Percentiles rank a stretch among this genome's conserved stretches.
Conservation (phyloP, 768 basidiomycete genomes). For the Chalciporus chontae region DNA sequence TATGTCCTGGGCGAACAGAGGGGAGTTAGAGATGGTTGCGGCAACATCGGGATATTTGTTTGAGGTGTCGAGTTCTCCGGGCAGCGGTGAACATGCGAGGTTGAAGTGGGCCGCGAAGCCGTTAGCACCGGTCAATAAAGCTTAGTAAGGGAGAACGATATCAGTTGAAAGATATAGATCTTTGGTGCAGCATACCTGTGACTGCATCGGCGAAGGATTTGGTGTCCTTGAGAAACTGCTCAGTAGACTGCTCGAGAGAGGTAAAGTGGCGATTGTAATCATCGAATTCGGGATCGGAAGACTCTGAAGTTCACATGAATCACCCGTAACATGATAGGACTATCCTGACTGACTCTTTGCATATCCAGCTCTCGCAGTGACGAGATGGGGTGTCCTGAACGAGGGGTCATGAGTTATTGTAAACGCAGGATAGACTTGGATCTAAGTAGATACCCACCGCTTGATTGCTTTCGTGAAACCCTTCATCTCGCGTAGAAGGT, state of each 20-base stretch:
- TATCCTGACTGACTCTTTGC: conserved; percentile 70
- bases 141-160: conserved; percentile 32
- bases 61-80: conserved; percentile 75
- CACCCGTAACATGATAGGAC: neutral
- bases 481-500: conserved; percentile 56
- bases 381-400: conserved; percentile 81
- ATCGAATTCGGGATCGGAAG: conserved; percentile 86
- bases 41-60: conserved; percentile 75
- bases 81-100: conserved; percentile 59
- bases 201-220: conserved; percentile 85
- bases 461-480: conserved; percentile 75
- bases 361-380: conserved; percentile 87
- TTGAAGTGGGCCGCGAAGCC: conserved; percentile 64
- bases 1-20: conserved; percentile 67
- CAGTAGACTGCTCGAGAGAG: conserved; percentile 72
- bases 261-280: conserved; percentile 79
- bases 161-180: neutral
- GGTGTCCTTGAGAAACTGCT: conserved; percentile 90
- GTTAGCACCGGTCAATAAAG: conserved; percentile 61
- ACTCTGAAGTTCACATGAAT: conserved; percentile 44
- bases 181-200: conserved; percentile 40
- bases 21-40: conserved; percentile 75
- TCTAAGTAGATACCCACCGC: conserved; percentile 45
- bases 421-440: neutral
- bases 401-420: conserved; percentile 4